phyloP scores from a whole-genome alignment of 768 basidiomycete species.

The Grammothele lineata region DNA sequence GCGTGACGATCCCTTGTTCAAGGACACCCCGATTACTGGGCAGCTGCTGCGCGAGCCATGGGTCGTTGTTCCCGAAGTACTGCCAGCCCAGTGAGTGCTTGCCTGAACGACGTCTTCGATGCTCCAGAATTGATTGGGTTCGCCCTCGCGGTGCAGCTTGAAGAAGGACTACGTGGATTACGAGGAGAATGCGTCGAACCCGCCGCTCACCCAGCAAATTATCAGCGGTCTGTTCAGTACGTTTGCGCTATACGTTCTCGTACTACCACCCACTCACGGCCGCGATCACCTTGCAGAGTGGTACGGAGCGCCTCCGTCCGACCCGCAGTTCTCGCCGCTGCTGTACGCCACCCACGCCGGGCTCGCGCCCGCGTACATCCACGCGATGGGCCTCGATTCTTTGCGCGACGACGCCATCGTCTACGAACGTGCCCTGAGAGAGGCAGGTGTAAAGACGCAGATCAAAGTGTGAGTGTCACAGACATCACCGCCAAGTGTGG shows the following conservation, averaged over 20 bases:
- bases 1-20: constrained; percentile 25
- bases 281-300: constrained; percentile 1
- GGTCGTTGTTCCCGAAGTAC: constrained; percentile 10
- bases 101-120: constrained; percentile 17
- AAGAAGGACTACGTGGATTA: too few species aligned
- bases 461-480: constrained; percentile 3
- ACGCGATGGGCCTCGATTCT: constrained; percentile 23
- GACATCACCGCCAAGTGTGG: constrained; percentile 13
- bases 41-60: constrained; percentile 22
- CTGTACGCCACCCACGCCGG: constrained; percentile 18
- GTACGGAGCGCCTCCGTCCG: constrained; percentile 2
- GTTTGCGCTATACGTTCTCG: not conserved
- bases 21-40: constrained; percentile 18
- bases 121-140: constrained; percentile 1
- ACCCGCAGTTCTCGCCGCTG: constrained; percentile 17
- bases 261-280: too few species aligned
- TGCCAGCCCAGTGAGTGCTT: constrained; percentile 21
- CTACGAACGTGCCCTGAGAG: constrained; percentile 22
- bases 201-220: too few species aligned
- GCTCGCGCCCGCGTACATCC: constrained; percentile 22
- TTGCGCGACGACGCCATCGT: constrained; percentile 27
- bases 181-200: too few species aligned
- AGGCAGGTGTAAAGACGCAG: constrained; percentile 20
- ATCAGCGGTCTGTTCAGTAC: not conserved
- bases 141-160: too few species aligned